A percentile compares a stretch with the other conserved stretches of the same genome.
These are phyloP conservation scores for Arachis stenosperma DNA, from an alignment of 306 rosid genomes.

Conservation along the genomic window DNA sequence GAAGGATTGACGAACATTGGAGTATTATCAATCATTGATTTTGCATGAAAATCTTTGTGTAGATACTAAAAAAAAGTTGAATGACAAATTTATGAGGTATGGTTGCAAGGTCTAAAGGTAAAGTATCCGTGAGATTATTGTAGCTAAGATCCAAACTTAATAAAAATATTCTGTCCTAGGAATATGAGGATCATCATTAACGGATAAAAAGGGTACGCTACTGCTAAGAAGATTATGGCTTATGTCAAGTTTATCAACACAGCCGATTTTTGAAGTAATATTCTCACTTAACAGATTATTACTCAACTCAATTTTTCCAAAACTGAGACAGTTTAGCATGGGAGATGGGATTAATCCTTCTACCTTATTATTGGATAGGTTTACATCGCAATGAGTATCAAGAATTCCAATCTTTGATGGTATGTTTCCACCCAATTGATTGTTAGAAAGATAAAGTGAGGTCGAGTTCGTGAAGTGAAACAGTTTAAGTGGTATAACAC, in stretches of 20 bases:
- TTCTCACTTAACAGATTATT: background rate
- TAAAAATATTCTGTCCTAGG: background rate
- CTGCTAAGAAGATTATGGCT: background rate
- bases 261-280: background rate
- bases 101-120: background rate
- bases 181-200: too few relatives aligned
- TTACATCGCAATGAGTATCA: background rate
- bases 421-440: background rate
- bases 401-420: background rate
- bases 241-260: background rate
- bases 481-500: background rate
- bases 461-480: background rate
- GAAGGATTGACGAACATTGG: too few relatives aligned
- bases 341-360: background rate
- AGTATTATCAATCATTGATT: too few relatives aligned
- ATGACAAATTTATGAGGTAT: background rate
- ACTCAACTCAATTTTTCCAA: background rate
- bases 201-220: background rate
- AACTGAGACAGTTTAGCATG: too few relatives aligned
- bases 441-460: background rate
- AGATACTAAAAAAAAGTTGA: background rate
- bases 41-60: background rate
- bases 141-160: background rate
- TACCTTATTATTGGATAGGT: constrained; percentile 6
- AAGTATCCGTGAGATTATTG: background rate